Percentiles rank a stretch among this genome's conserved stretches.
These are phyloP conservation scores for Globisporangium cystogenes DNA, from an alignment of 352 stramenopile species.

Conservation along the genomic window DNA sequence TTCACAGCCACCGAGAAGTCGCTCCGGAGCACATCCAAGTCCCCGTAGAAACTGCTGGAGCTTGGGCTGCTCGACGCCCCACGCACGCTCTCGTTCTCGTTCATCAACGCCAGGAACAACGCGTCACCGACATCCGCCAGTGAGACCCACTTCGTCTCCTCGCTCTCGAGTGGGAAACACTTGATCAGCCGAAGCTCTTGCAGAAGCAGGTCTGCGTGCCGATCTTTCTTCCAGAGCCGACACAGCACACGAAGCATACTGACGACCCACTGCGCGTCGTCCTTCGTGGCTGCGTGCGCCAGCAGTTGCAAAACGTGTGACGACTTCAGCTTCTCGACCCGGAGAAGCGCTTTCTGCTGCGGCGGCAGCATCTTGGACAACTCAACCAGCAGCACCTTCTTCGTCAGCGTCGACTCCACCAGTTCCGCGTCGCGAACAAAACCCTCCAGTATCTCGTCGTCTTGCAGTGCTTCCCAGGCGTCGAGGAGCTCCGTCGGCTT, in stretches of 20 bases:
- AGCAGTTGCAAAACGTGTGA: conserved; percentile 62
- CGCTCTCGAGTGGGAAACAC: conserved; percentile 55
- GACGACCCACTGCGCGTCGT: conserved; percentile 32
- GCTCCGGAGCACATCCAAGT: conserved; percentile 36
- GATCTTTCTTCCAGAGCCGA: conserved; percentile 56
- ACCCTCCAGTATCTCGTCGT: conserved; percentile 12
- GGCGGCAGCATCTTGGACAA: conserved; percentile 31
- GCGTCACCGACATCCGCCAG: conserved; percentile 35
- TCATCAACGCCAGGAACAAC: conserved; percentile 13
- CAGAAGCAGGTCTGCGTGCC: conserved; percentile 32
- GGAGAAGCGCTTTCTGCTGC: conserved; percentile 50
- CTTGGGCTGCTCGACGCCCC: neutral
- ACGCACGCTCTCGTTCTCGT: neutral
- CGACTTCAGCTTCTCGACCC: conserved; percentile 55
- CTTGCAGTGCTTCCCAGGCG: conserved; percentile 21
- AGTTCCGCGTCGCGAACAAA: conserved; percentile 13
- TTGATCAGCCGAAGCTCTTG: conserved; percentile 68
- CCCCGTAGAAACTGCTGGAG: conserved; percentile 29
- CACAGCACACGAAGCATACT: conserved; percentile 40
- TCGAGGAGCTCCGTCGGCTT: conserved; percentile 44
- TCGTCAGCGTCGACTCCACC: conserved; percentile 31
- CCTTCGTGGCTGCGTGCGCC: conserved; percentile 22
- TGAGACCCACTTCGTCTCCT: conserved; percentile 28
- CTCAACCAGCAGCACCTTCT: conserved; percentile 40
- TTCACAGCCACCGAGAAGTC: conserved; percentile 26